phyloP scores from a whole-genome alignment of 371 early-diverging fungal genomes.

The Catenaria anguillulae region DNA sequence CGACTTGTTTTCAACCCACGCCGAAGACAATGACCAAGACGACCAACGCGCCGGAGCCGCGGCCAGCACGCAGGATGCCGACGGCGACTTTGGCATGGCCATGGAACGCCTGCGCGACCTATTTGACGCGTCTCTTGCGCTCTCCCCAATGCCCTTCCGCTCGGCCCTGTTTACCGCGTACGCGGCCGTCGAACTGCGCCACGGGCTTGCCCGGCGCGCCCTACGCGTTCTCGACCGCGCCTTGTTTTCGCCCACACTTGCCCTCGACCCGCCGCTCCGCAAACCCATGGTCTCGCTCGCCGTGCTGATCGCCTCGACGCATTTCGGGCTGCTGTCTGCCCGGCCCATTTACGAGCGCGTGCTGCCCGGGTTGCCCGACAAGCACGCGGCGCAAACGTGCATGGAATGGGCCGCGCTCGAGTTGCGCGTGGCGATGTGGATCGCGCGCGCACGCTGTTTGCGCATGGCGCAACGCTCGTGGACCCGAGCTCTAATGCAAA shows the following conservation, averaged over 20 bases:
- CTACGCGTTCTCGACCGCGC: conserved; percentile 89
- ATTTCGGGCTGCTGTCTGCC: conserved; percentile 72
- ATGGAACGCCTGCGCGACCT: conserved; percentile 87
- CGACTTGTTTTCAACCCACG: too few relatives aligned
- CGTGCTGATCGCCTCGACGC: conserved; percentile 10
- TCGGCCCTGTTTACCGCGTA: conserved; percentile 80
- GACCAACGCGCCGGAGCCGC: background rate
- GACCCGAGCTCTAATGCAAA: too few relatives aligned
- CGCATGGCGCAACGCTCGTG: conserved; percentile 72
- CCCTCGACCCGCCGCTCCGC: conserved; percentile 37
- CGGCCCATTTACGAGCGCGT: conserved; percentile 87
- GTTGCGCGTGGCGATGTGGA: conserved; percentile 81
- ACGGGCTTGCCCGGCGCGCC: conserved; percentile 81
- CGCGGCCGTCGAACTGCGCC: conserved; percentile 83
- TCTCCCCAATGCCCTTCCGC: conserved; percentile 73
- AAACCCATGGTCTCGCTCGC: conserved; percentile 11
- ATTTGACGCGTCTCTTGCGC: conserved; percentile 84
- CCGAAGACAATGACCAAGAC: too few relatives aligned
- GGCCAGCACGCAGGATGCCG: too few relatives aligned
- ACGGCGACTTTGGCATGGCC: conserved; percentile 63
- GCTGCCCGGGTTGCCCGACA: conserved; percentile 70
- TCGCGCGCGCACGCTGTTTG: conserved; percentile 82
- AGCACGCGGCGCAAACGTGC: conserved; percentile 59
- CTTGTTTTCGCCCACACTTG: conserved; percentile 17
- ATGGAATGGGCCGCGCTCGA: conserved; percentile 77